Evolutionary conservation across 352 stramenopile genomes (phyloP).

Genomic region (Phytophthora macrochlamydospora): DNA sequence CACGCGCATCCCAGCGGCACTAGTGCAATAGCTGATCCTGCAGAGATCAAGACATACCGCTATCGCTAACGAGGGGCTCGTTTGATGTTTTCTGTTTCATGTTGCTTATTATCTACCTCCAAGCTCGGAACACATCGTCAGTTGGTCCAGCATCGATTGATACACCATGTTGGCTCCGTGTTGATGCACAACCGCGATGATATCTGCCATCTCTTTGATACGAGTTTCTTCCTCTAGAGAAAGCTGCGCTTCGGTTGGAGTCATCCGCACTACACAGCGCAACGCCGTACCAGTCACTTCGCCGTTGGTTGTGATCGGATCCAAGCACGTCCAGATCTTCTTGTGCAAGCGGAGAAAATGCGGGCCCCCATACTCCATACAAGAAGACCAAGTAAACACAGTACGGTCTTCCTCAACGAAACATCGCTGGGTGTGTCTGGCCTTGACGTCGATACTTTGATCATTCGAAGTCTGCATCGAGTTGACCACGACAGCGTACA

Average conservation of each 20-base stretch:
- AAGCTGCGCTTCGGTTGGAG: slow-evolving; percentile 10
- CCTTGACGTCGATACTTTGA: slow-evolving; percentile 14
- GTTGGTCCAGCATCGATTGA: slow-evolving; percentile 16
- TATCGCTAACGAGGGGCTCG: neutral
- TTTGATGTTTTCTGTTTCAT: neutral
- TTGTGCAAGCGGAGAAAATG: slow-evolving; percentile 34
- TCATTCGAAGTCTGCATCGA: slow-evolving; percentile 6
- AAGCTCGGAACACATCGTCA: slow-evolving; percentile 2
- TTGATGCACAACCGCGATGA: slow-evolving; percentile 16
- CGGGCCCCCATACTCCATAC: slow-evolving; percentile 30
- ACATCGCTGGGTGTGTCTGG: slow-evolving; percentile 16
- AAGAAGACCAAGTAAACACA: slow-evolving; percentile 25
- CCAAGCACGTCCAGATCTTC: slow-evolving; percentile 28
- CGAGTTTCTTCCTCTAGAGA: slow-evolving; percentile 4
- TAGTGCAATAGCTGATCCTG: slow-evolving; percentile 27
- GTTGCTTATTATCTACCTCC: neutral
- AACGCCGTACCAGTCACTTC: slow-evolving; percentile 9
- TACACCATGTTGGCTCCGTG: slow-evolving; percentile 10
- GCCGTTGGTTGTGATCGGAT: slow-evolving; percentile 1
- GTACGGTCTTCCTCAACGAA: slow-evolving; percentile 8
- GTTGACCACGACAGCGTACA: slow-evolving; percentile 23
- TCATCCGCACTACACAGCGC: slow-evolving; percentile 13
- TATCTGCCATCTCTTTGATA: slow-evolving; percentile 15
- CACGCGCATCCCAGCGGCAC: slow-evolving; percentile 47
- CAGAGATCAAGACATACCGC: neutral